Evolutionary conservation across 1,284 basidiomycete genomes (phyloP).

Genomic region (Ustilago curta): DNA sequence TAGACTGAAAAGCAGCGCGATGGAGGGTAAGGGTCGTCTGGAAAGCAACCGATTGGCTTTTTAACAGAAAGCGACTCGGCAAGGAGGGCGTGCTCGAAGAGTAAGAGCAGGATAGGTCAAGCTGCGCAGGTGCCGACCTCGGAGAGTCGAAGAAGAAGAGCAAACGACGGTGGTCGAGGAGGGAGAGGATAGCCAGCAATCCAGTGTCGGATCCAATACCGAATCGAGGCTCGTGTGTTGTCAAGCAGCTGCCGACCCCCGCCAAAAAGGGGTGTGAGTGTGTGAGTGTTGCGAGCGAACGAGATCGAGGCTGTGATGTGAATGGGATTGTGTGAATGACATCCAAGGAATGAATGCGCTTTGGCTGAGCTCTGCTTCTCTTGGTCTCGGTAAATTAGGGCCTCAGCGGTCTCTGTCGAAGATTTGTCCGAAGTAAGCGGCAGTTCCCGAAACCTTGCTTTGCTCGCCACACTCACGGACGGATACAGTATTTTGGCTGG

Average conservation of each 20-base stretch:
- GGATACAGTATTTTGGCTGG: neutral
- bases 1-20: neutral
- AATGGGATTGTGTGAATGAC: neutral
- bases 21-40: too few species aligned
- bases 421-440: slow-evolving; percentile 30
- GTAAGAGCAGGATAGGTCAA: neutral
- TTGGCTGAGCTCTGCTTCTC: slow-evolving; percentile 3
- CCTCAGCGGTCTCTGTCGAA: neutral
- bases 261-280: neutral
- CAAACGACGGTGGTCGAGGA: neutral
- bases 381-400: slow-evolving; percentile 32
- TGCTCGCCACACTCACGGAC: neutral
- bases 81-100: neutral
- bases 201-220: neutral
- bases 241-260: neutral
- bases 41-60: slow-evolving; percentile 3
- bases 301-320: too few species aligned
- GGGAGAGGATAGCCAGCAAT: neutral
- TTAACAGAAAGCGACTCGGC: neutral
- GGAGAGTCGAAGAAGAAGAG: neutral
- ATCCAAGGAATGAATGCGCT: neutral
- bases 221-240: slow-evolving; percentile 1
- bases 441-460: slow-evolving; percentile 22
- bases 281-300: neutral
- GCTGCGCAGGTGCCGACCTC: slow-evolving; percentile 1